Evolutionary conservation across 2,329 filamentous ascomycete species (phyloP), one percentile per base, ranked within the genome.

Genomic region (Apiospora marii): DNA sequence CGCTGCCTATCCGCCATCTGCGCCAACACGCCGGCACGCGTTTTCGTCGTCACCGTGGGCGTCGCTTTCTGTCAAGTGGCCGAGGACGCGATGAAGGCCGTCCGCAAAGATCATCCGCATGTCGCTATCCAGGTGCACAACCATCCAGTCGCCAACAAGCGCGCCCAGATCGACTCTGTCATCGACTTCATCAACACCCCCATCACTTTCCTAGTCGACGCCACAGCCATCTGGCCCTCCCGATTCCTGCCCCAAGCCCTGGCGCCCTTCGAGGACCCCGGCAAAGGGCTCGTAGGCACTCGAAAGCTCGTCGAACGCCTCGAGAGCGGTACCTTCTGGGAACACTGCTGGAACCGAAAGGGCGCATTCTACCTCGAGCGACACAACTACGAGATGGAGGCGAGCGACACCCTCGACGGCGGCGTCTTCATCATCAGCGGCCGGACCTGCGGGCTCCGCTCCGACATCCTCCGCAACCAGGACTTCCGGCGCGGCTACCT

Each of bases 301-400:
- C 86, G 85, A 76, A 91, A 92, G 79, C 83, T 83, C 0, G 88
- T 89, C 8, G 30, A 51, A 5, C 68, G 68, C 1, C 8, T 64
- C 4, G 13, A 12, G n/a, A n/a, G 12, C 6, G 22, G 30, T 19
- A 68, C 67, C 24, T 13, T 5, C 34, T 43, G 71, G 43, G 48
- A 0, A 81, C 80, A 0, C 19, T 80, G 87, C 70, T 85, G 84
- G 79, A 91, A 92, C 79, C 85, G 90, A 77, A 82, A 92, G 24
- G 89, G 87, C 0, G 86, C 86, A 43, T 79, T 85, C n/a, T 91
- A 92, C 77, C 85, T 92, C 0, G 85, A 88, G 75, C 87, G 90
- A 0, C 88, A 91, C 79, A 91, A 91, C 77, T 92, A 88, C 78
- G 90, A 92, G 77, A 87, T 89, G 70, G 84, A 86, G 0, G 83